Percentiles rank a stretch among this genome's conserved stretches.
phyloP scores from a whole-genome alignment of 768 basidiomycete genomes.

The Pulveroboletus sp. region DNA sequence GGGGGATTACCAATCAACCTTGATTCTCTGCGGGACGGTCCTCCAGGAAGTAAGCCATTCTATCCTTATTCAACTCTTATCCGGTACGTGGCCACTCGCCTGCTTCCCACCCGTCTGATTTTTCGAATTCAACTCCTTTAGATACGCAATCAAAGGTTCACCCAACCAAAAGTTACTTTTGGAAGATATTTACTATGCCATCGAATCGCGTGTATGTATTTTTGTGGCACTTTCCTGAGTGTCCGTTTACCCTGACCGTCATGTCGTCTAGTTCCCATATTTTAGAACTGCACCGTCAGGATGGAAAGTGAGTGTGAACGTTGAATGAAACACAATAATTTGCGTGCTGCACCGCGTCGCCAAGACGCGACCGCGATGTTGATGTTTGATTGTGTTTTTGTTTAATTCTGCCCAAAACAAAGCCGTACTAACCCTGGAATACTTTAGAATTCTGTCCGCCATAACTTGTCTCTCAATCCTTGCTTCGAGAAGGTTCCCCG shows the following conservation, averaged over 20 bases:
- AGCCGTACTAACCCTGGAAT: constrained; percentile 22
- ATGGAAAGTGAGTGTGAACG: constrained; percentile 86
- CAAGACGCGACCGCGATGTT: constrained; percentile 58
- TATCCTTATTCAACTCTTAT: constrained; percentile 91
- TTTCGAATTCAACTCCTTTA: constrained; percentile 28
- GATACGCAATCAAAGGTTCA: constrained; percentile 90
- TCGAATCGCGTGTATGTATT: constrained; percentile 75
- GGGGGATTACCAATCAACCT: constrained; percentile 85
- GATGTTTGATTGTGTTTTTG: constrained; percentile 62
- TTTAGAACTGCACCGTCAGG: constrained; percentile 83
- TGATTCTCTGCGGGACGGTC: constrained; percentile 82
- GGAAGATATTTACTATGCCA: constrained; percentile 91
- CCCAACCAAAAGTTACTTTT: constrained; percentile 82
- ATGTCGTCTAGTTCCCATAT: constrained; percentile 69
- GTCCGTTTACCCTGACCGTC: constrained; percentile 6
- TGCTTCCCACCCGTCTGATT: neutral
- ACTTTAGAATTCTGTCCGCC: constrained; percentile 81
- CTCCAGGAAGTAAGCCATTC: constrained; percentile 86
- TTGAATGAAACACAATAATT: neutral
- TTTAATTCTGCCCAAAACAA: constrained; percentile 38
- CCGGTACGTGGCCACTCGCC: constrained; percentile 50
- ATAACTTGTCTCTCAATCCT: constrained; percentile 86
- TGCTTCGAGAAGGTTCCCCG: constrained; percentile 91
- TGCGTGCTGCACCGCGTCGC: constrained; percentile 2
- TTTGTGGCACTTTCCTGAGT: neutral